phyloP scores from a whole-genome alignment of 257 asterid species.

The Capsicum baccatum region DNA sequence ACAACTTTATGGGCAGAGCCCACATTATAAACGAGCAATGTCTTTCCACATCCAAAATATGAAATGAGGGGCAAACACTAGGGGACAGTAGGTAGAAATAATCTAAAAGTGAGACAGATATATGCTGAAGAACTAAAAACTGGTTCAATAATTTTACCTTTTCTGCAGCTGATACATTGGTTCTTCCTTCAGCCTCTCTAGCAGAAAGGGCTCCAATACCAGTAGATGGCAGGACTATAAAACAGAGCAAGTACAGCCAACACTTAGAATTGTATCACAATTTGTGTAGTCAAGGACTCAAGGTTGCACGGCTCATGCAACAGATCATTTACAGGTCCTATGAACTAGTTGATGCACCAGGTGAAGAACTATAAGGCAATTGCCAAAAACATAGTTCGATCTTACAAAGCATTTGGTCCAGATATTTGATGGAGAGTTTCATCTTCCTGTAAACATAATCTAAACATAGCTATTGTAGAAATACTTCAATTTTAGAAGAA shows the following conservation, averaged over 20 bases:
- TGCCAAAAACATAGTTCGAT: not conserved
- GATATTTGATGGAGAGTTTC: conserved; percentile 8
- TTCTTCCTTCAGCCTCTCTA: conserved; percentile 97
- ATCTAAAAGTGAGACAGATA: conserved; percentile 2
- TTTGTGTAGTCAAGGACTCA: conserved; percentile 4
- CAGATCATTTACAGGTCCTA: conserved; percentile 11
- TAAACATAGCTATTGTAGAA: conserved; percentile 35
- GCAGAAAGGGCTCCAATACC: conserved; percentile 97
- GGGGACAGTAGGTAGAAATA: not conserved
- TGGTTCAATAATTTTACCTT: conserved; percentile 56
- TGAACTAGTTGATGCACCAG: conserved; percentile 24
- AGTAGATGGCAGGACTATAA: conserved; percentile 79
- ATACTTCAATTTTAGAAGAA: not conserved
- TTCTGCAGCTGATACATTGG: conserved; percentile 81
- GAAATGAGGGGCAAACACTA: conserved; percentile 4
- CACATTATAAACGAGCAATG: not conserved
- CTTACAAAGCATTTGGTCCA: not conserved
- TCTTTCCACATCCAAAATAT: not conserved
- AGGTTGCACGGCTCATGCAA: conserved; percentile 19
- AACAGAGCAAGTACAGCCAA: conserved; percentile 29
- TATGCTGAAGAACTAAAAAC: not conserved
- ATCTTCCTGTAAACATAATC: not conserved
- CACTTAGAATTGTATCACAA: conserved; percentile 7
- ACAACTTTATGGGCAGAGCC: not conserved
- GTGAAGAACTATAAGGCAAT: not conserved